Evolutionary conservation across 352 stramenopile genomes (phyloP).

Genomic region (Albugo laibachii): DNA sequence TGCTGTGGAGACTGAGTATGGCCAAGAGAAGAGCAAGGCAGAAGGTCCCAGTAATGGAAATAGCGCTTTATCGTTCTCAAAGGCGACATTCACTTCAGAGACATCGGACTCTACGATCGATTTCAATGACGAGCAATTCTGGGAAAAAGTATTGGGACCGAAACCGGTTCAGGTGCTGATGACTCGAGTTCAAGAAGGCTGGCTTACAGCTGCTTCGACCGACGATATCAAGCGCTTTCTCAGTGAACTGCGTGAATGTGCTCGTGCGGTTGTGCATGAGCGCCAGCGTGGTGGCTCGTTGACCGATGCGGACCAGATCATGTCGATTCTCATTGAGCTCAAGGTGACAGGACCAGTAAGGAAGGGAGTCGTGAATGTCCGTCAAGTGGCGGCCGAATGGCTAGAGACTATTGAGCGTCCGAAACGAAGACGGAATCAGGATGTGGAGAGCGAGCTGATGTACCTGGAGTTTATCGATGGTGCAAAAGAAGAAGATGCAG

Average conservation of each 20-base stretch:
- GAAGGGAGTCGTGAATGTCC: conserved; percentile 56
- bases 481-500: conserved; percentile 18
- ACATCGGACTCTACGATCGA: conserved; percentile 75
- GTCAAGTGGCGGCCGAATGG: conserved; percentile 53
- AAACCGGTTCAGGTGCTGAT: conserved; percentile 75
- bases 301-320: conserved; percentile 62
- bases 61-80: conserved; percentile 70
- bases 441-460: conserved; percentile 68
- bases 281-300: conserved; percentile 66
- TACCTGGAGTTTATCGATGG: conserved; percentile 73
- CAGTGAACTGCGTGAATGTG: conserved; percentile 51
- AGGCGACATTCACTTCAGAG: conserved; percentile 74
- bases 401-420: conserved; percentile 76
- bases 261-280: conserved; percentile 64
- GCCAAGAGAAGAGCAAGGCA: conserved; percentile 10
- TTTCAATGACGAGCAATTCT: conserved; percentile 83
- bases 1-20: conserved; percentile 12
- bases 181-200: conserved; percentile 76
- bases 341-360: conserved; percentile 69
- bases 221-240: conserved; percentile 72
- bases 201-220: conserved; percentile 38
- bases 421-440: conserved; percentile 66
- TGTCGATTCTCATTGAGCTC: conserved; percentile 75
- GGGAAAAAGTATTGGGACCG: conserved; percentile 77
- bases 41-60: conserved; percentile 18